phyloP scores from a whole-genome alignment of 2,329 filamentous ascomycete species.

The Penicillium sp. region DNA sequence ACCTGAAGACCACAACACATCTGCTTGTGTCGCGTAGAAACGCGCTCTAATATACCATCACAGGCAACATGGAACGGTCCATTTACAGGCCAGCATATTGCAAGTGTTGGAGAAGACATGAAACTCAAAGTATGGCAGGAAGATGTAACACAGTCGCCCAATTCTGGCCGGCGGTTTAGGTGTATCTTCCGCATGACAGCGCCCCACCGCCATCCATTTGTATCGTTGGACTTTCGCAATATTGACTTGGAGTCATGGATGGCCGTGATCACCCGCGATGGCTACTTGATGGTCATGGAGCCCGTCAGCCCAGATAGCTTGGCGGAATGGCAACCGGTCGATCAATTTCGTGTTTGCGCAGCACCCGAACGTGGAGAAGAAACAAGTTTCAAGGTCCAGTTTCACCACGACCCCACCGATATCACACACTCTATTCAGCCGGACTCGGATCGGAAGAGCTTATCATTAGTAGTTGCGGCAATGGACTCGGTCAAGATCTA shows the following conservation, averaged over 20 bases:
- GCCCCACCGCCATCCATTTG: constrained; percentile 68
- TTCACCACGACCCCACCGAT: constrained; percentile 75
- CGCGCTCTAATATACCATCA: constrained; percentile 19
- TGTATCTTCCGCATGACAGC: constrained; percentile 62
- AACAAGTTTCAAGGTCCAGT: constrained; percentile 79
- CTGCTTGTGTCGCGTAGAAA: neutral
- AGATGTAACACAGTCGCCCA: constrained; percentile 74
- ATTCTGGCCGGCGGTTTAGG: constrained; percentile 77
- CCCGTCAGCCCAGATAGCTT: constrained; percentile 82
- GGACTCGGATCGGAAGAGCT: constrained; percentile 75
- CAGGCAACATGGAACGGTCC: constrained; percentile 93
- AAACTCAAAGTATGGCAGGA: constrained; percentile 92
- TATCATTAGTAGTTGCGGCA: constrained; percentile 80
- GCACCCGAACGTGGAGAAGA: constrained; percentile 78
- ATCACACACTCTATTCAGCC: constrained; percentile 76
- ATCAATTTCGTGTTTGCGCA: constrained; percentile 72
- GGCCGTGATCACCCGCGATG: constrained; percentile 80
- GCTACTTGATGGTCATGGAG: constrained; percentile 76
- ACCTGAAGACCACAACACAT: constrained; percentile 23
- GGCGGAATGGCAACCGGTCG: constrained; percentile 71
- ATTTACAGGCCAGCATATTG: constrained; percentile 83
- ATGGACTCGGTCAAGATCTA: constrained; percentile 84
- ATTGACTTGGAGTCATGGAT: constrained; percentile 82
- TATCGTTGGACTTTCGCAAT: constrained; percentile 83
- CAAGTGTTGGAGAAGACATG: constrained; percentile 85